Conservation (phyloP, 352 stramenopile species). For the Pythium oligandrum region DNA sequence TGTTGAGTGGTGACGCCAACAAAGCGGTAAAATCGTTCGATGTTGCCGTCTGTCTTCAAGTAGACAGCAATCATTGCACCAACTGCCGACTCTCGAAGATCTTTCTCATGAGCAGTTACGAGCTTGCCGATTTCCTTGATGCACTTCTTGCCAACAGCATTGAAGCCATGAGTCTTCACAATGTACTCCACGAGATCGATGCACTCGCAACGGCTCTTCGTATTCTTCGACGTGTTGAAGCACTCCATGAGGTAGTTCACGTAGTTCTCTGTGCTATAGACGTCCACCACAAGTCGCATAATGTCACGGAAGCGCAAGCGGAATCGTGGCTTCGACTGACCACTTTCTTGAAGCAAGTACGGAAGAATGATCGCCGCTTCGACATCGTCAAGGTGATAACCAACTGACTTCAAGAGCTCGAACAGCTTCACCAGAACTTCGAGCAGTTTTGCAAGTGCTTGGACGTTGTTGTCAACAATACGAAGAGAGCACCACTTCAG, state of each 20-base stretch:
- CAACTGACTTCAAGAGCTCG: constrained; percentile 57
- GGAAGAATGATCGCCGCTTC: constrained; percentile 79
- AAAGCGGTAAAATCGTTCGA: constrained; percentile 78
- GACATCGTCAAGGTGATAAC: constrained; percentile 75
- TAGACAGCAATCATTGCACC: constrained; percentile 71
- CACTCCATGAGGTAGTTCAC: constrained; percentile 71
- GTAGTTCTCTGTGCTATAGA: constrained; percentile 82
- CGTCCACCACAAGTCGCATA: constrained; percentile 73
- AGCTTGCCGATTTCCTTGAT: constrained; percentile 81
- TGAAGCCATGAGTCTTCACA: constrained; percentile 51
- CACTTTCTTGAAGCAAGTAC: constrained; percentile 81
- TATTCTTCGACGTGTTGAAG: constrained; percentile 83
- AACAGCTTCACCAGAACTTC: constrained; percentile 82
- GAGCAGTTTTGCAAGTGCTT: constrained; percentile 76
- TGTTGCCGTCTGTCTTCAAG: constrained; percentile 49
- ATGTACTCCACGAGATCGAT: constrained; percentile 82
- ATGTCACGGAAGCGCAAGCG: constrained; percentile 78
- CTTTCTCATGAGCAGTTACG: constrained; percentile 75
- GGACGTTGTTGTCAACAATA: constrained; percentile 87
- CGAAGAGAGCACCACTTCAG: constrained; percentile 85
- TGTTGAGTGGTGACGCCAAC: constrained; percentile 72
- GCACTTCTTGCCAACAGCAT: constrained; percentile 61
- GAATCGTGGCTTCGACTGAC: constrained; percentile 81
- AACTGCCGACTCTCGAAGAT: constrained; percentile 76
- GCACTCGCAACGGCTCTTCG: constrained; percentile 81